Evolutionary conservation across 768 basidiomycete genomes (phyloP).

Genomic region (Dictyophora rubrovolvata): DNA sequence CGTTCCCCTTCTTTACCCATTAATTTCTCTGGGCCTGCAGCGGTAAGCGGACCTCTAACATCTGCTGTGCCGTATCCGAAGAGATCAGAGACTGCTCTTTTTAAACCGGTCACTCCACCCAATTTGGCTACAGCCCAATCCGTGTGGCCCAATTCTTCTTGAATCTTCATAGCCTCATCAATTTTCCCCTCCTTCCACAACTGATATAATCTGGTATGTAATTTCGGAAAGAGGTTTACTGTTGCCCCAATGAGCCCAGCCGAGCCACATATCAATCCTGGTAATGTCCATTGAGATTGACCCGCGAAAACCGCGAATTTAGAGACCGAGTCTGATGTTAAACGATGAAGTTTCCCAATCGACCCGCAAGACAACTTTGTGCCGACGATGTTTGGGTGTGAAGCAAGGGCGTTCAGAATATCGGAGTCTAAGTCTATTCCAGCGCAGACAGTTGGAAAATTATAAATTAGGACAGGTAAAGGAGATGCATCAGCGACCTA

Average conservation of each 20-base stretch:
- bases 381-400: conserved; percentile 80
- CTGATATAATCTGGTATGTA: conserved; percentile 40
- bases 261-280: conserved; percentile 50
- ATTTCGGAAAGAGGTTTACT: conserved; percentile 51
- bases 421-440: conserved; percentile 83
- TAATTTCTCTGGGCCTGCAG: conserved; percentile 28
- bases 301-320: conserved; percentile 70
- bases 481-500: conserved; percentile 62
- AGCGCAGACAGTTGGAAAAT: conserved; percentile 73
- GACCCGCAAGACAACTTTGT: conserved; percentile 79
- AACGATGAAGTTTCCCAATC: conserved; percentile 73
- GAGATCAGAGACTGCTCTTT: conserved; percentile 48
- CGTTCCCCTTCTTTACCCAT: conserved; percentile 30
- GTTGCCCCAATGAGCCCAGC: conserved; percentile 59
- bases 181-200: conserved; percentile 43
- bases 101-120: conserved; percentile 60
- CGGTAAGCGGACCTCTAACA: conserved; percentile 42
- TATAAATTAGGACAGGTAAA: conserved; percentile 72
- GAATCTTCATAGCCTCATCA: conserved; percentile 50
- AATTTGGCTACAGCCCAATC: conserved; percentile 56
- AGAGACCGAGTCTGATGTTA: conserved; percentile 43
- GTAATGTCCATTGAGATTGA: conserved; percentile 44
- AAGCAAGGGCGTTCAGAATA: conserved; percentile 52
- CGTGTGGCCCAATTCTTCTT: conserved; percentile 51
- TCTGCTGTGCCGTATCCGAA: conserved; percentile 50